These are phyloP conservation scores for Phytophthora syringae DNA, from an alignment of 352 stramenopile species.

Conservation along the genomic window DNA sequence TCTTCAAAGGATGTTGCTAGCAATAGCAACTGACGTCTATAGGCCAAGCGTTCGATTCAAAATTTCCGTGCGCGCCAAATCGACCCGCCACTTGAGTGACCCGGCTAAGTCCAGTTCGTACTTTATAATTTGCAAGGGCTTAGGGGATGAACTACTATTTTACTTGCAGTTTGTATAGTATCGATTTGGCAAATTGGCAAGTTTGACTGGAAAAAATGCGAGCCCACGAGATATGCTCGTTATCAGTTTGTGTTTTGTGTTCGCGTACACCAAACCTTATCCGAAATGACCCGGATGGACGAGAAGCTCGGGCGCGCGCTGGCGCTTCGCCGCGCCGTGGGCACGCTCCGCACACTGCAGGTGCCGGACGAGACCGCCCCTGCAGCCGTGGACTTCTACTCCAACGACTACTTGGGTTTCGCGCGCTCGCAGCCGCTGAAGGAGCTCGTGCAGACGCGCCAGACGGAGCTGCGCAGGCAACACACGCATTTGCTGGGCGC, in stretches of 20 bases:
- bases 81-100: too few relatives aligned
- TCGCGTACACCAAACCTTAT: constrained; percentile 1
- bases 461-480: constrained; percentile 44
- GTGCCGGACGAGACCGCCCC: constrained; percentile 27
- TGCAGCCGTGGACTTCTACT: constrained; percentile 93
- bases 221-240: too few relatives aligned
- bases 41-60: too few relatives aligned
- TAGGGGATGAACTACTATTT: too few relatives aligned
- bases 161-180: too few relatives aligned
- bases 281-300: constrained; percentile 32
- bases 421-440: constrained; percentile 72
- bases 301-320: constrained; percentile 40
- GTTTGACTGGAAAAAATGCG: too few relatives aligned
- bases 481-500: constrained; percentile 36
- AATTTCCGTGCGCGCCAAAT: too few relatives aligned
- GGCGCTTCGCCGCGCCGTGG: constrained; percentile 43
- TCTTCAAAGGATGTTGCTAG: too few relatives aligned
- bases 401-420: constrained; percentile 98
- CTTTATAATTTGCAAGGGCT: too few relatives aligned
- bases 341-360: constrained; percentile 63
- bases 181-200: too few relatives aligned
- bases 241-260: constrained; percentile 11
- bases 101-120: too few relatives aligned
- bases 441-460: constrained; percentile 49
- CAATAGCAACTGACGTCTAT: too few relatives aligned